Percentiles rank a stretch among this genome's conserved stretches.
Evolutionary conservation across 306 rosid species (phyloP).

Genomic region (Pyrus betulifolia): DNA sequence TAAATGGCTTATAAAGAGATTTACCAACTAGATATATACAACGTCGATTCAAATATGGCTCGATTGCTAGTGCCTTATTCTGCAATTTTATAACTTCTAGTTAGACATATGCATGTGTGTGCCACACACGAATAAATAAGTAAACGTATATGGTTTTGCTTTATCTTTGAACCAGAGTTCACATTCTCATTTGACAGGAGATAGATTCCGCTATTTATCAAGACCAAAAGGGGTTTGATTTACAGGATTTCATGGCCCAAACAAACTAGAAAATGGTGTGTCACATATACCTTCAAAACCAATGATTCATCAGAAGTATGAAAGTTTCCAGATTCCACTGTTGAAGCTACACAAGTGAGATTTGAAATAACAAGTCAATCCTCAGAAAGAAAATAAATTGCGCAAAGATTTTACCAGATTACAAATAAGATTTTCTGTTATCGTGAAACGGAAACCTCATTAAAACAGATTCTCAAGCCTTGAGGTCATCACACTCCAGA

Average conservation of each 20-base stretch:
- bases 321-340: slow-evolving; percentile 35
- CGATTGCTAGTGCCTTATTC: slow-evolving; percentile 59
- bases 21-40: slow-evolving; percentile 93
- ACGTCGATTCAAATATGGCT: slow-evolving; percentile 73
- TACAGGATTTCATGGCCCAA: neutral
- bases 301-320: slow-evolving; percentile 26
- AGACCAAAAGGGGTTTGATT: neutral
- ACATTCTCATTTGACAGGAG: neutral
- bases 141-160: neutral
- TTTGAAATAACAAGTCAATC: slow-evolving; percentile 13
- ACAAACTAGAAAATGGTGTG: neutral
- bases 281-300: slow-evolving; percentile 33
- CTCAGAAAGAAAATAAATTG: neutral
- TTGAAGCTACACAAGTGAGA: slow-evolving; percentile 32
- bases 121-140: neutral
- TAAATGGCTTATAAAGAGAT: slow-evolving; percentile 37
- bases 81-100: slow-evolving; percentile 55
- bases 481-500: too few species aligned
- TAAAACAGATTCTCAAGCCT: too few species aligned
- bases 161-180: neutral
- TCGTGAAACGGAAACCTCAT: too few species aligned
- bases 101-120: slow-evolving; percentile 26
- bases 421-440: too few species aligned
- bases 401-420: neutral
- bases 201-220: neutral